Conservation (phyloP, 768 basidiomycete genomes). For the Panaeolus cyanescens region DNA sequence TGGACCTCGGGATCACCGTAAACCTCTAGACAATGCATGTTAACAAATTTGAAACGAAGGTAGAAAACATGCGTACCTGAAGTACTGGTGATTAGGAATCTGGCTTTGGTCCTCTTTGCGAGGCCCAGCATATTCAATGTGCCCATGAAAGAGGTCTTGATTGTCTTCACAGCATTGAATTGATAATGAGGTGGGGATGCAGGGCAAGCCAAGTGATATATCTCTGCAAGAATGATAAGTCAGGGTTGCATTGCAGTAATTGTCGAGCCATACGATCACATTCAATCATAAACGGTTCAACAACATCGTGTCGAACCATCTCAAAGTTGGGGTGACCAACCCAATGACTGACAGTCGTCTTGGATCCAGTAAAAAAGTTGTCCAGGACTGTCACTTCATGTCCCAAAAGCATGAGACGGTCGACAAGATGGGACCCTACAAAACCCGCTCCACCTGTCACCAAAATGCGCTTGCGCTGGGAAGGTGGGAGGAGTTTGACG, state of each 20-base stretch:
- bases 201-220: constrained; percentile 98
- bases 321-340: constrained; percentile 99
- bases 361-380: constrained; percentile 98
- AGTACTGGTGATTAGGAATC: constrained; percentile 94
- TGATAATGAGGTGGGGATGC: constrained; percentile 98
- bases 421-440: constrained; percentile 97
- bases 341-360: constrained; percentile 96
- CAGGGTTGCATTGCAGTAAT: constrained; percentile 10
- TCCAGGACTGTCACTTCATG: constrained; percentile 97
- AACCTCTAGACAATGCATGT: constrained; percentile 61
- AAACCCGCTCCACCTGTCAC: constrained; percentile 99
- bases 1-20: constrained; percentile 99
- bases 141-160: constrained; percentile 98
- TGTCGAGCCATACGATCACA: constrained; percentile 78
- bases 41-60: constrained; percentile 4
- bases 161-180: constrained; percentile 95
- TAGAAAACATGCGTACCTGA: constrained; percentile 63
- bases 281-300: constrained; percentile 98
- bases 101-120: constrained; percentile 95
- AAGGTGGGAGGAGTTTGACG: constrained; percentile 81
- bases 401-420: constrained; percentile 95
- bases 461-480: constrained; percentile 83
- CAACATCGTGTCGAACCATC: constrained; percentile 95
- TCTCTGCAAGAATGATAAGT: constrained; percentile 55
- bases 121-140: constrained; percentile 99